Base-by-base conservation (phyloP, 2,329 filamentous ascomycete species). In the Metarhizium sp. region DNA sequence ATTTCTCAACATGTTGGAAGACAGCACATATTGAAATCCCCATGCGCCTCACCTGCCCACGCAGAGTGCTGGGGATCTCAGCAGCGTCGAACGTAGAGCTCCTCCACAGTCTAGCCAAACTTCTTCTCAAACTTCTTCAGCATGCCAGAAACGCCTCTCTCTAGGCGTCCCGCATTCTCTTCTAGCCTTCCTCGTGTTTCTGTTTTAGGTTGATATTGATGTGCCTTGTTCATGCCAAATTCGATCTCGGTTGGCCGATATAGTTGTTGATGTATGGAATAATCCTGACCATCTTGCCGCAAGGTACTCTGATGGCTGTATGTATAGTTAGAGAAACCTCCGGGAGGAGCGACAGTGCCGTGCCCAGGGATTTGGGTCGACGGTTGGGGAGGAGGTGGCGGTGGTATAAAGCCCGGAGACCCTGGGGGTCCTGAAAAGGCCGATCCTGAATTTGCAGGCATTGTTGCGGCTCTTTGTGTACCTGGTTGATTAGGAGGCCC, bases 51-150 rank as follows among this genome's bases (percentile, higher is more conserved):
- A 34, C 32, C 3, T 34, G 32, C 32, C 32, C 32, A 34, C 7
- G 32, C 32, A 34, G 6, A 7, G 32, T 34, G 32, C 32, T 11
- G 32, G 10, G 32, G 32, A 34, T 34, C 32, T 34, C 32, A 5
- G 32, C 10, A 34, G 7, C 43, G n/a, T 20, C n/a, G 11, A n/a
- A n/a, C 7, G 6, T 11, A 25, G 20, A 13, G 14, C 25, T 8
- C 4, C 45, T 11, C 20, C 5, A 30, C 6, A 48, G 30, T 29
- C 52, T 68, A 83, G 0, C 77, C 78, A 71, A 86, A 85, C 66
- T 83, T 87, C 81, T 88, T 90, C 73, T 91, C 87, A 69, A 91
- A 78, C 72, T 85, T 89, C 78, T 86, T 90, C 60, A 91, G 69
- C 75, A 90, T 85, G 6, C 84, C 82, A 32, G 82, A 80, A 4